phyloP scores from a whole-genome alignment of 768 basidiomycete species.

The Candolleomyces aberdarensis region DNA sequence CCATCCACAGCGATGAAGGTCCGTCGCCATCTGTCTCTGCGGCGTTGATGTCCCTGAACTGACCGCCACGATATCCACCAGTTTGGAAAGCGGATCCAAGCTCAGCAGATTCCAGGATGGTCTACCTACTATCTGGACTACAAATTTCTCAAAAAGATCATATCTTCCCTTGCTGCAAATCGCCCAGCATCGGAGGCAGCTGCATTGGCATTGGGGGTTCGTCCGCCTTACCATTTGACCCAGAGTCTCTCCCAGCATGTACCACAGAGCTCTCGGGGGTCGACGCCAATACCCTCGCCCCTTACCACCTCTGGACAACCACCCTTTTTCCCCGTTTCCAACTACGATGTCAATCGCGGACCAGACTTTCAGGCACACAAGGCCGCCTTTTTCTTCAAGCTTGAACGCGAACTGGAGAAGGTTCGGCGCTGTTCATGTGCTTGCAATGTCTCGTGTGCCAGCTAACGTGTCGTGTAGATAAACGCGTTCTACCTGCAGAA shows the following conservation, averaged over 20 bases:
- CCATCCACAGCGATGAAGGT: constrained; percentile 33
- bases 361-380: constrained; percentile 92
- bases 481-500: constrained; percentile 97
- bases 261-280: constrained; percentile 23
- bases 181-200: constrained; percentile 90
- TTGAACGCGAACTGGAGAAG: constrained; percentile 97
- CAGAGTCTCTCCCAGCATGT: constrained; percentile 26
- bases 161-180: constrained; percentile 89
- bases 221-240: constrained; percentile 52
- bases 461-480: constrained; percentile 54
- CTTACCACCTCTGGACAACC: constrained; percentile 45
- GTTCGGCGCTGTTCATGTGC: constrained; percentile 34
- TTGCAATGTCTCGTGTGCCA: constrained; percentile 3
- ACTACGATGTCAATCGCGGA: constrained; percentile 69
- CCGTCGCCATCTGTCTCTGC: constrained; percentile 9
- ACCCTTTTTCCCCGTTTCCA: constrained; percentile 57
- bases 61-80: constrained; percentile 28
- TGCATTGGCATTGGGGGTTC: constrained; percentile 76
- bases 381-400: constrained; percentile 98
- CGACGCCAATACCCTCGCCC: constrained; percentile 27
- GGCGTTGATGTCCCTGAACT: constrained; percentile 8
- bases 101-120: constrained; percentile 97
- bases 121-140: constrained; percentile 94
- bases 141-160: constrained; percentile 98
- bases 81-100: constrained; percentile 98